These are phyloP conservation scores for Boletellus dicymbophilus DNA, from an alignment of 1,284 basidiomycete genomes.

Conservation along the genomic window DNA sequence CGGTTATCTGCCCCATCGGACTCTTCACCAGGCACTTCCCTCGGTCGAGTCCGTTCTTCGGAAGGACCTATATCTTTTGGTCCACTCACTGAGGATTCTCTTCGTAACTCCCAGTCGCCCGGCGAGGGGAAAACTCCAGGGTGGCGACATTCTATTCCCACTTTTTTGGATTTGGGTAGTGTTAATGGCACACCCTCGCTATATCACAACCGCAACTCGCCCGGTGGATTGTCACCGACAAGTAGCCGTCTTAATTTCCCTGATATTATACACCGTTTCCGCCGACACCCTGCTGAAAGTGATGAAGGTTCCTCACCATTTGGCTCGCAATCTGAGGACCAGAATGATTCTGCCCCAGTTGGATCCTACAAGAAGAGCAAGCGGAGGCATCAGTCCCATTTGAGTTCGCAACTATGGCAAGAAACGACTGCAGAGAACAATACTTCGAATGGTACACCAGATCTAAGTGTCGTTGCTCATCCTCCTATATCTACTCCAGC, in stretches of 20 bases:
- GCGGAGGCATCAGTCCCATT: slow-evolving; percentile 6
- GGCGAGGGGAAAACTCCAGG: slow-evolving; percentile 43
- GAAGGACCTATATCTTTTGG: slow-evolving; percentile 54
- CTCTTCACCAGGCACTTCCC: slow-evolving; percentile 42
- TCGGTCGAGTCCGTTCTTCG: slow-evolving; percentile 40
- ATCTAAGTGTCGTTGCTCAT: slow-evolving; percentile 1
- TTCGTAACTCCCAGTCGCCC: slow-evolving; percentile 47
- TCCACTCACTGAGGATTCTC: slow-evolving; percentile 42
- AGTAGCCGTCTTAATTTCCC: slow-evolving; percentile 43
- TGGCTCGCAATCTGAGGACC: slow-evolving; percentile 49
- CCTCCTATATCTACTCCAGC: background rate
- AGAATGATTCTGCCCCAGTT: slow-evolving; percentile 35
- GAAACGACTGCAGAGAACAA: slow-evolving; percentile 13
- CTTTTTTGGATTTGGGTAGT: slow-evolving; percentile 35
- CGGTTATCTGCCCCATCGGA: slow-evolving; percentile 31
- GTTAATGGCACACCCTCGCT: slow-evolving; percentile 37
- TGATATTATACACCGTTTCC: slow-evolving; percentile 40
- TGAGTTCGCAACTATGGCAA: slow-evolving; percentile 14
- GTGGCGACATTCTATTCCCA: slow-evolving; percentile 34
- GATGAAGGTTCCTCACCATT: slow-evolving; percentile 48
- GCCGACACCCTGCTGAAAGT: slow-evolving; percentile 38
- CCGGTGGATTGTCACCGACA: slow-evolving; percentile 41
- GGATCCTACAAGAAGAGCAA: slow-evolving; percentile 10
- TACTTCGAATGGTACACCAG: slow-evolving; percentile 2
- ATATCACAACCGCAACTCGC: slow-evolving; percentile 29